Evolutionary conservation across 805 yeast genomes (phyloP).

Genomic region (Cephaloascus albidus): DNA sequence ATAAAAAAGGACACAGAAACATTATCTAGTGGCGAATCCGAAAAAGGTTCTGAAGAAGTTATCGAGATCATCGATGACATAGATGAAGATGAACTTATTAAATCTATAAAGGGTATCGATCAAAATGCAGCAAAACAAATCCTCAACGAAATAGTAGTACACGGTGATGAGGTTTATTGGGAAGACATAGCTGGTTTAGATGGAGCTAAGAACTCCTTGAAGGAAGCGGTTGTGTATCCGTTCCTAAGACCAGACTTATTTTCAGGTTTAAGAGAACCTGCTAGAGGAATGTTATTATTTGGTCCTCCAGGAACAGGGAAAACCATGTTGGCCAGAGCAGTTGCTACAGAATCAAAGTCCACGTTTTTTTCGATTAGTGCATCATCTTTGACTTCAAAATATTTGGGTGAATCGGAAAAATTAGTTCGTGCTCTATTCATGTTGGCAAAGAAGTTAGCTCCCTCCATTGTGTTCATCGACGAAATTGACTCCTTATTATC

Average conservation of each 20-base stretch:
- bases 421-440: slow-evolving; percentile 81
- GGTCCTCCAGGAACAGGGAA: slow-evolving; percentile 99
- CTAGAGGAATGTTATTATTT: slow-evolving; percentile 89
- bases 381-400: slow-evolving; percentile 79
- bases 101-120: slow-evolving; percentile 65
- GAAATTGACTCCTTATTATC: slow-evolving; percentile 90
- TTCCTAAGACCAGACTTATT: slow-evolving; percentile 90
- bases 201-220: slow-evolving; percentile 77
- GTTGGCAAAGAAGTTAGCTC: slow-evolving; percentile 78
- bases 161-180: slow-evolving; percentile 91
- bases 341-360: slow-evolving; percentile 89
- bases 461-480: slow-evolving; percentile 90
- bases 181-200: slow-evolving; percentile 91
- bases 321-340: slow-evolving; percentile 95
- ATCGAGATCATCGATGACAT: slow-evolving; percentile 11
- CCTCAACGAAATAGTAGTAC: slow-evolving; percentile 76
- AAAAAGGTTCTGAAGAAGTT: slow-evolving; percentile 17
- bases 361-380: slow-evolving; percentile 91
- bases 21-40: slow-evolving; percentile 1
- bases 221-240: slow-evolving; percentile 95
- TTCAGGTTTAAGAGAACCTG: slow-evolving; percentile 86
- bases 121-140: slow-evolving; percentile 73
- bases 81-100: slow-evolving; percentile 24
- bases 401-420: slow-evolving; percentile 90
- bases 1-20: background rate